phyloP scores from a whole-genome alignment of 352 stramenopile species.

The Blastocystis sp. region DNA sequence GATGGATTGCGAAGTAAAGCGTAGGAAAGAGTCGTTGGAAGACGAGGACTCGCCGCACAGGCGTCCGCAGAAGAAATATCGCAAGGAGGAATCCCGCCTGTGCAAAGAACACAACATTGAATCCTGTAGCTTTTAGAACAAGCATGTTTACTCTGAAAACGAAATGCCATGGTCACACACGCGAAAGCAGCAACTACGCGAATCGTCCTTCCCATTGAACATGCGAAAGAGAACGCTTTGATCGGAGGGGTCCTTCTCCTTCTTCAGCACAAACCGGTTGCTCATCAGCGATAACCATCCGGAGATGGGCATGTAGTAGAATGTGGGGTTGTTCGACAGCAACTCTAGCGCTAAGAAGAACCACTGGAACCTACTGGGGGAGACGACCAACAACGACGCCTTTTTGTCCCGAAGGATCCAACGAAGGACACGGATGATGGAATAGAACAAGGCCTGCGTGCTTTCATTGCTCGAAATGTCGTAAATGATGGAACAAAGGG shows the following conservation, averaged over 20 bases:
- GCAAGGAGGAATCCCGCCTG: neutral
- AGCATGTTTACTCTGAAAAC: slow-evolving; percentile 10
- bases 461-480: slow-evolving; percentile 14
- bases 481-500: slow-evolving; percentile 26
- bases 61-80: neutral
- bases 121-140: slow-evolving; percentile 5
- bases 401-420: slow-evolving; percentile 17
- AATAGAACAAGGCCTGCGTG: neutral
- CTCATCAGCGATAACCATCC: slow-evolving; percentile 3
- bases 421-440: neutral
- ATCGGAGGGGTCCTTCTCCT: neutral
- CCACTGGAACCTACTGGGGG: neutral
- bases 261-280: slow-evolving; percentile 13
- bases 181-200: neutral
- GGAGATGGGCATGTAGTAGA: slow-evolving; percentile 30
- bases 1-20: neutral
- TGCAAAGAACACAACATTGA: neutral
- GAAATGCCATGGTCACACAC: neutral
- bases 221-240: neutral
- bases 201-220: neutral
- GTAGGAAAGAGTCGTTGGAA: slow-evolving; percentile 35
- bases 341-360: neutral
- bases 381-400: slow-evolving; percentile 2
- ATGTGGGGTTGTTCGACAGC: neutral
- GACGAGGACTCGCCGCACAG: neutral